A percentile compares a stretch with the other conserved stretches of the same genome.
Evolutionary conservation across 805 yeast genomes (phyloP).

Genomic region (Candida tibetensis): DNA sequence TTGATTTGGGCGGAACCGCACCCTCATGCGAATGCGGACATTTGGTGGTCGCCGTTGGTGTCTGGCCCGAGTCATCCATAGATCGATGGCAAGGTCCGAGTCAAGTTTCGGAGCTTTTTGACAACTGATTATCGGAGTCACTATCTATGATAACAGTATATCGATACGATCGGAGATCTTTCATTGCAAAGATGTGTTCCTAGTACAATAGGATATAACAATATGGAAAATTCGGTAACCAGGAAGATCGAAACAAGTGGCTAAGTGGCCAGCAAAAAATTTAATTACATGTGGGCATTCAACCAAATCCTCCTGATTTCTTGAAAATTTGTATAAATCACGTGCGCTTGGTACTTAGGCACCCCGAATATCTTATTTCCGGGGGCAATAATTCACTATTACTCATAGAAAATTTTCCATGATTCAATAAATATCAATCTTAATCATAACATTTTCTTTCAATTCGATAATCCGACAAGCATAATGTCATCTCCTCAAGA

Average conservation of each 20-base stretch:
- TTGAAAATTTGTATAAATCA: constrained; percentile 1
- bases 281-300: neutral
- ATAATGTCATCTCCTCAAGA: constrained; percentile 68
- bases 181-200: too few species aligned
- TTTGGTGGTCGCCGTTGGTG: too few species aligned
- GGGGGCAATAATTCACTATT: constrained; percentile 3
- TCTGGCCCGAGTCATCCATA: too few species aligned
- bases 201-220: too few species aligned
- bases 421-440: constrained; percentile 1
- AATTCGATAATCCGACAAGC: neutral
- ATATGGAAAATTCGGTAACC: too few species aligned
- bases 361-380: constrained; percentile 1
- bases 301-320: neutral
- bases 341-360: constrained; percentile 1
- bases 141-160: neutral
- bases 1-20: too few species aligned
- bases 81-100: too few species aligned
- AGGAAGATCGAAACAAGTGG: too few species aligned
- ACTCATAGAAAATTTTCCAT: constrained; percentile 10
- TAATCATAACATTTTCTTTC: neutral
- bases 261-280: neutral
- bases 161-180: too few species aligned
- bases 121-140: neutral
- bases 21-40: too few species aligned
- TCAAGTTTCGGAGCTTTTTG: neutral